Evolutionary conservation across 768 basidiomycete species (phyloP).

Genomic region (Lactarius vividus): DNA sequence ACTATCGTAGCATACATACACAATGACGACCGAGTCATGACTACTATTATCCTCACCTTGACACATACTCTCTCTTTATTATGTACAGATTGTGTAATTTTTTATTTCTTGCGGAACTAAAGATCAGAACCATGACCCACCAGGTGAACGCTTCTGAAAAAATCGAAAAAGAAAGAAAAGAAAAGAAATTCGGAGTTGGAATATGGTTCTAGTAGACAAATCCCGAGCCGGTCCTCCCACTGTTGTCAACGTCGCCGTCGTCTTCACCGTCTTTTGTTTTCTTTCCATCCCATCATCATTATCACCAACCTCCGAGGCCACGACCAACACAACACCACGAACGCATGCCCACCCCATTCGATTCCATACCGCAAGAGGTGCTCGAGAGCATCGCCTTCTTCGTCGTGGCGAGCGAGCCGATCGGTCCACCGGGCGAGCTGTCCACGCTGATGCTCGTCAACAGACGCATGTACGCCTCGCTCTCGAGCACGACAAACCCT

Average conservation of each 20-base stretch:
- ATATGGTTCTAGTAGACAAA: constrained; percentile 9
- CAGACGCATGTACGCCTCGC: constrained; percentile 44
- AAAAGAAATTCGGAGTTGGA: constrained; percentile 20
- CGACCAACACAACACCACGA: neutral
- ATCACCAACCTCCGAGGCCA: neutral
- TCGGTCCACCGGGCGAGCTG: constrained; percentile 62
- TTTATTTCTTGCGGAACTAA: neutral
- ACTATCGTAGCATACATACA: neutral
- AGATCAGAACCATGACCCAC: neutral
- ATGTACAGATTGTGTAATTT: constrained; percentile 6
- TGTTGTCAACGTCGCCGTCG: neutral
- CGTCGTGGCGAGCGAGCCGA: constrained; percentile 42
- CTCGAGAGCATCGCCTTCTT: constrained; percentile 76
- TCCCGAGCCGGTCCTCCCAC: constrained; percentile 1
- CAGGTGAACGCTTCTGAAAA: neutral
- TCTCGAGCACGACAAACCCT: constrained; percentile 57
- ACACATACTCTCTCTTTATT: neutral
- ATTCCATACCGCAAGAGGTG: constrained; percentile 68
- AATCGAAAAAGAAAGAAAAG: neutral
- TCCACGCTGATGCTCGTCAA: constrained; percentile 53
- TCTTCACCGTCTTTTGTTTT: neutral
- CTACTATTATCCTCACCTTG: constrained; percentile 1
- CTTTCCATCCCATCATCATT: neutral
- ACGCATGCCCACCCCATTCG: constrained; percentile 35
- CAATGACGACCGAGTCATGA: neutral